Evolutionary conservation across 306 rosid species (phyloP), one percentile per base, ranked within the genome.

Genomic region (Acacia crassicarpa): DNA sequence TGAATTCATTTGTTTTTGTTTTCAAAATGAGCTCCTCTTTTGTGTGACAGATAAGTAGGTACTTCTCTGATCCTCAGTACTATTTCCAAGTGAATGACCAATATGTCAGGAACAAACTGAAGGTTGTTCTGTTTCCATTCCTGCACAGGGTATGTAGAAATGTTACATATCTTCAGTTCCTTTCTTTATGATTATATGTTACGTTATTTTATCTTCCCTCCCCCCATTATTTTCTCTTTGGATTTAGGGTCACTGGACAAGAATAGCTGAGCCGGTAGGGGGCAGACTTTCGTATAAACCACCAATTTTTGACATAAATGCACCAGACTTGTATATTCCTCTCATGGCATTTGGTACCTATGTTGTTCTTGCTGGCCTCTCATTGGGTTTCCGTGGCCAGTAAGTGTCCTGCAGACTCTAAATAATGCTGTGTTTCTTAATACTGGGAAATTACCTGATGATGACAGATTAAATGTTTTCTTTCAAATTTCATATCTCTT

Each of bases 271-370:
- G 84, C 99, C 99, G 63, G 98, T 93, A 1, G 99, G 99, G 58
- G 99, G 99, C 75, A 89, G 99, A 81, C 94, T 95, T 1, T 92
- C 98, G 33, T 95, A 95, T 85, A 95, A 92, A 81, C 98, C 99
- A 61, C 99, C 98, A 44, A 82, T 95, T 63, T 93, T 91, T 86
- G 99, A 95, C 80, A 95, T 95, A 81, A 95, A 95, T 77, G 99
- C 99, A 48, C 99, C 99, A 33, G 99, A 95, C 80, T 87, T 95
- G 23, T 95, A 95, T 84, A 92, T 95, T 82, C 99, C 99, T 19
- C 85, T 93, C 59, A 95, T 95, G 99, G 98, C 99, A 38, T 95
- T 95, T 68, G 99, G 99, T 63, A 92, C 98, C 80, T 95, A 95
- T 7, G 93, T 95, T 49, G 88, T 95, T 83, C 91, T 95, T 83